Conservation (phyloP, 257 asterid species). For the Ilex asprella region DNA sequence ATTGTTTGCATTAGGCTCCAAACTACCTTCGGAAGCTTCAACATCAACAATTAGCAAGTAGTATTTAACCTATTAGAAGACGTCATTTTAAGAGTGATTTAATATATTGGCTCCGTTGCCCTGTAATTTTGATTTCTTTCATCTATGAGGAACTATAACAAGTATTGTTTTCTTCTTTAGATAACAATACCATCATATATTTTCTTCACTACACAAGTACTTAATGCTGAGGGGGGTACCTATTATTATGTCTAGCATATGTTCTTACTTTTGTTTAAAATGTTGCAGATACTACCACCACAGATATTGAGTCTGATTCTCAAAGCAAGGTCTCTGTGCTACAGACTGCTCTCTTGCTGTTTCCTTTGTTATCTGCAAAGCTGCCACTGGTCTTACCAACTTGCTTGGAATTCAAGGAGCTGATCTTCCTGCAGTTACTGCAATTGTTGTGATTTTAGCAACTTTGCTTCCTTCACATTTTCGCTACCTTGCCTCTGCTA, state of each 20-base stretch:
- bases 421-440: conserved; percentile 73
- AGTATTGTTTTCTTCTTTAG: no score
- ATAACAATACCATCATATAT: no score
- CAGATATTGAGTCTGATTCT: background rate
- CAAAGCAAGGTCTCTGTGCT: conserved; percentile 60
- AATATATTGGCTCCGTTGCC: no score
- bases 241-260: no score
- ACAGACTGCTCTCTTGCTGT: conserved; percentile 68
- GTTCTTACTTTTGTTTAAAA: no score
- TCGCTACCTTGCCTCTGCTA: conserved; percentile 77
- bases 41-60: conserved; percentile 38
- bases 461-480: conserved; percentile 65
- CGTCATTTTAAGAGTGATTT: no score
- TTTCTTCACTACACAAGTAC: no score
- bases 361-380: conserved; percentile 74
- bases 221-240: no score
- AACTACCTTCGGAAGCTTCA: conserved; percentile 69
- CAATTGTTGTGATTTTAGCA: conserved; percentile 69
- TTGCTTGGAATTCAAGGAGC: conserved; percentile 79
- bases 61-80: conserved; percentile 1
- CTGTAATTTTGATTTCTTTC: no score
- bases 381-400: conserved; percentile 38
- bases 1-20: conserved; percentile 74
- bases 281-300: no score
- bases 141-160: no score